A percentile compares a stretch with the other conserved stretches of the same genome.
These are phyloP conservation scores for Lactarius tabidus DNA, from an alignment of 768 basidiomycete species.

Conservation along the genomic window DNA sequence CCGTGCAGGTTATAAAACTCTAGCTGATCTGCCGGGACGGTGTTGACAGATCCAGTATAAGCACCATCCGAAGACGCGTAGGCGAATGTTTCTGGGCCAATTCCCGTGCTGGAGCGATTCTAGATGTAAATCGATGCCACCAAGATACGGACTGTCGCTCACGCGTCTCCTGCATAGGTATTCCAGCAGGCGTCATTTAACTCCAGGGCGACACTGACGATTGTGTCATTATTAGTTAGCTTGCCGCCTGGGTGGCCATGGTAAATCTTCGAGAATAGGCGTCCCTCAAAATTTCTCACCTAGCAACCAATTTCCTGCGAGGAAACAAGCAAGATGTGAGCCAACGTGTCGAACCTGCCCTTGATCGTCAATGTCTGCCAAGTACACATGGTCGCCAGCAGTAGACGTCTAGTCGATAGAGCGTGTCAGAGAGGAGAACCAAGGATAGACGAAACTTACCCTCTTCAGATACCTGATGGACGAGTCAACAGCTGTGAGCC, in stretches of 20 bases:
- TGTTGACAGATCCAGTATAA: conserved; percentile 46
- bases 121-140: not conserved
- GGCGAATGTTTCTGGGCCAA: conserved; percentile 69
- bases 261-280: not conserved
- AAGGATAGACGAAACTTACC: conserved; percentile 34
- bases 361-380: conserved; percentile 57
- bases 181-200: conserved; percentile 77
- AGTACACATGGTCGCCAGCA: conserved; percentile 55
- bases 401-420: conserved; percentile 50
- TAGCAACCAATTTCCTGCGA: conserved; percentile 72
- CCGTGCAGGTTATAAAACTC: conserved; percentile 58
- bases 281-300: conserved; percentile 36
- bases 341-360: conserved; percentile 52
- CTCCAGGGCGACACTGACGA: conserved; percentile 55
- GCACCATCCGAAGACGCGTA: conserved; percentile 60
- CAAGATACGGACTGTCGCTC: conserved; percentile 26
- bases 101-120: conserved; percentile 51
- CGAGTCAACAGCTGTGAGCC: conserved; percentile 67
- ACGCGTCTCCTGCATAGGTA: conserved; percentile 71
- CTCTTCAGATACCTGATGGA: conserved; percentile 57
- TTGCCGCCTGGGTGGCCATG: conserved; percentile 47
- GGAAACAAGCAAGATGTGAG: conserved; percentile 72
- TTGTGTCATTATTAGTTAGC: conserved; percentile 64
- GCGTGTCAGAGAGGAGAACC: not conserved
- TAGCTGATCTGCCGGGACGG: conserved; percentile 37